phyloP scores from a whole-genome alignment of 176 grass and related monocot species.

The Ampelocalamus luodianensis region DNA sequence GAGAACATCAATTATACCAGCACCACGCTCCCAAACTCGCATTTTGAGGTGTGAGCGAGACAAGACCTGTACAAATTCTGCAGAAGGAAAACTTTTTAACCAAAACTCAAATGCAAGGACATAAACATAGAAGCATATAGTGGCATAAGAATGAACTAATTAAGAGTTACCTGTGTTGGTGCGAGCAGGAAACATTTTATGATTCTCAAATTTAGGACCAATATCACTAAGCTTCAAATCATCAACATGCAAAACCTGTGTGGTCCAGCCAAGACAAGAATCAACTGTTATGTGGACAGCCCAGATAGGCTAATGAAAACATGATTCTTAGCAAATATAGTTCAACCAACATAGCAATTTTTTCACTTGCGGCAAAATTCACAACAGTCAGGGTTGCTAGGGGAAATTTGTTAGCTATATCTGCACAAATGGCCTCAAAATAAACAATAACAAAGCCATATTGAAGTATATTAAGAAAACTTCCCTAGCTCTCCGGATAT shows the following conservation, averaged over 20 bases:
- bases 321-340: slow-evolving; percentile 16
- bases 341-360: no score
- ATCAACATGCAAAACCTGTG: slow-evolving; percentile 76
- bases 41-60: slow-evolving; percentile 97
- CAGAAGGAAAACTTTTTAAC: slow-evolving; percentile 39
- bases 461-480: neutral
- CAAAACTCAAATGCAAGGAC: slow-evolving; percentile 42
- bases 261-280: slow-evolving; percentile 38
- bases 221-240: slow-evolving; percentile 83
- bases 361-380: no score
- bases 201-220: slow-evolving; percentile 95
- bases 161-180: slow-evolving; percentile 77
- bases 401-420: neutral
- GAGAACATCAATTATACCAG: slow-evolving; percentile 60
- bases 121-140: slow-evolving; percentile 23
- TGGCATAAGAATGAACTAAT: slow-evolving; percentile 25
- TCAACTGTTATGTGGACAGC: neutral
- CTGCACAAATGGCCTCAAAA: slow-evolving; percentile 16
- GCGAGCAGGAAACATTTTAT: slow-evolving; percentile 97
- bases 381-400: neutral
- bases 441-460: neutral
- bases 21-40: slow-evolving; percentile 98
- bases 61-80: slow-evolving; percentile 91
- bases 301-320: neutral
- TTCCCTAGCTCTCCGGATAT: neutral